Percentiles rank a stretch among this genome's conserved stretches.
Evolutionary conservation across 345 rosid species (phyloP).

Genomic region (Nephelium lappaceum): DNA sequence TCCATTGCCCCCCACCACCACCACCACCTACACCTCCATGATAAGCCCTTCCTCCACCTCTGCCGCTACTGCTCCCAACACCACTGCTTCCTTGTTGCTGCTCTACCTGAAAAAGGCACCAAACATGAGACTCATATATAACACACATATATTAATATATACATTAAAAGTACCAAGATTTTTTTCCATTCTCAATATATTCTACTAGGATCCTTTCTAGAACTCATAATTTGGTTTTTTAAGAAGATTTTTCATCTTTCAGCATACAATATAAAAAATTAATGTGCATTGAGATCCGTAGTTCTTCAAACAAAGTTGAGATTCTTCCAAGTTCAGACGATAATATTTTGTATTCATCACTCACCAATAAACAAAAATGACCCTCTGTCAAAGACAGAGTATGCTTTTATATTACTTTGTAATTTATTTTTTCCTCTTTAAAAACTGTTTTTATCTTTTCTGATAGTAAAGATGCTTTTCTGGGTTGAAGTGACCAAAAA

Average conservation of each 20-base stretch:
- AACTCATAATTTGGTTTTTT: too few relatives aligned
- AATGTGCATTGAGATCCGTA: conserved; percentile 19
- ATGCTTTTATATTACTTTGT: neutral
- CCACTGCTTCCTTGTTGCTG: conserved; percentile 36
- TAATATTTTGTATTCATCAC: conserved; percentile 7
- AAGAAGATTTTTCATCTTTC: too few relatives aligned
- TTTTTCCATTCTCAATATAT: too few relatives aligned
- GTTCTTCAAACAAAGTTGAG: conserved; percentile 1
- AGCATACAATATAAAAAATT: too few relatives aligned
- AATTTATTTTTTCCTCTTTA: neutral
- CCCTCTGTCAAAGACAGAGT: neutral
- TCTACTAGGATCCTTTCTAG: too few relatives aligned
- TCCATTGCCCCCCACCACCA: conserved; percentile 61
- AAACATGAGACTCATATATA: neutral
- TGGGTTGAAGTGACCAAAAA: neutral
- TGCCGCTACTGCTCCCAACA: conserved; percentile 23
- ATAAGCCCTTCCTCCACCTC: conserved; percentile 33
- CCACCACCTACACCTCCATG: conserved; percentile 27
- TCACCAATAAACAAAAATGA: neutral
- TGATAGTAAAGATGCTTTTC: conserved; percentile 1
- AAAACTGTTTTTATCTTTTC: neutral
- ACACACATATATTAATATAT: too few relatives aligned
- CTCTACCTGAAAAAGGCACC: conserved; percentile 26
- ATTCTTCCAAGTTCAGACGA: conserved; percentile 9
- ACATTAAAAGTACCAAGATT: too few relatives aligned